Base-by-base conservation (phyloP, 164 flowering plant genomes). In the Liquidambar formosana region DNA sequence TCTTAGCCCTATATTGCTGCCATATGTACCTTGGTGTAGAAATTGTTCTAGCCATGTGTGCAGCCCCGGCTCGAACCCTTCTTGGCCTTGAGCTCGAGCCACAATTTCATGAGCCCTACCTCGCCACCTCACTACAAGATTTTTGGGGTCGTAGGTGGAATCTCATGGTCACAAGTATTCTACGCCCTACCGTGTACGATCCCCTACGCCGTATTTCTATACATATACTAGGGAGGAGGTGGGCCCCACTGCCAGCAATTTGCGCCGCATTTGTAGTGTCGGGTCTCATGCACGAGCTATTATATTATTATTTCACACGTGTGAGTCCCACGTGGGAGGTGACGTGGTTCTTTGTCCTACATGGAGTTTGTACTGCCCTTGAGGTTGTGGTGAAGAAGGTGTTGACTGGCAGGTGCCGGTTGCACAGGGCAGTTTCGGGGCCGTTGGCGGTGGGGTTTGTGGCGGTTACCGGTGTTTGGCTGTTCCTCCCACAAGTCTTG, bases 121-220 rank as follows among this genome's bases (percentile, higher is more conserved):
- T 87, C 2, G 56, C 88, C 46, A 81, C 88, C 12, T 89, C 93
- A 2, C 73, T 88, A 0, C 89, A 88, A 60, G 87, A 86, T 65
- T 88, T 88, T 33, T 88, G 93, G 92, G 86, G 88, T 25, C 75
- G 86, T 0, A 61, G 90, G 38, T 88, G 93, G 93, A 88, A 88
- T 73, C 83, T 87, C 46, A 83, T 84, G 83, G 91, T 81, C 28
- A 27, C 87, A 3, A 70, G 70, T 52, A 77, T 81, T n/a, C 84
- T 89, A 15, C 85, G 87, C 8, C 82, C 83, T 10, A 71, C 84
- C 45, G 81, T 82, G 10, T 83, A 84, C 66, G 22, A 43, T 1
- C 89, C 89, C 10, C 21, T 73, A 0, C 68, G 75, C 4, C 19
- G 14, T 12, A 4, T 65, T 0, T 33, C n/a, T 2, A 16, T 25